phyloP scores from a whole-genome alignment of 352 stramenopile species.

The Phytophthora lateralis region DNA sequence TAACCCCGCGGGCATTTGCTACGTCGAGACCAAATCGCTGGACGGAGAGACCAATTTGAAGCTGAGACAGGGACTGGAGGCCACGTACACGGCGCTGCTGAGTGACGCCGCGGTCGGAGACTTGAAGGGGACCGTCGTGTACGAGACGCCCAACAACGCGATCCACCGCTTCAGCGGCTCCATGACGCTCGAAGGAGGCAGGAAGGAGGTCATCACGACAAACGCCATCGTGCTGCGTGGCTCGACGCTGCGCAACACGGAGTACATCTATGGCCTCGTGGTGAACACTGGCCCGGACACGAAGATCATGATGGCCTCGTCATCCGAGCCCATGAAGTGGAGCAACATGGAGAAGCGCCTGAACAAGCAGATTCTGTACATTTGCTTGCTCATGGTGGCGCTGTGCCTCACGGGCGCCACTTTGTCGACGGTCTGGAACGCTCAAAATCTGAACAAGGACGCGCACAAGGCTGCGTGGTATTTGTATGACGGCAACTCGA shows the following conservation, averaged over 20 bases:
- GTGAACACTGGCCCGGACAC: conserved; percentile 92
- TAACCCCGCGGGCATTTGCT: conserved; percentile 84
- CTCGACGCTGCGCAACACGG: conserved; percentile 90
- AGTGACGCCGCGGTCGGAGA: conserved; percentile 54
- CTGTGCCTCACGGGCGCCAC: conserved; percentile 74
- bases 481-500: conserved; percentile 54
- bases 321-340: conserved; percentile 81
- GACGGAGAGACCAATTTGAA: conserved; percentile 95
- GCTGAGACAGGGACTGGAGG: conserved; percentile 80
- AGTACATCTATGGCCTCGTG: conserved; percentile 91
- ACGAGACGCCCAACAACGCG: conserved; percentile 87
- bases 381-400: conserved; percentile 80
- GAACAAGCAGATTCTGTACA: conserved; percentile 87
- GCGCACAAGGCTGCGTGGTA: conserved; percentile 66
- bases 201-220: conserved; percentile 78
- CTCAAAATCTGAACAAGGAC: conserved; percentile 51
- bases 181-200: conserved; percentile 59
- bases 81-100: conserved; percentile 71
- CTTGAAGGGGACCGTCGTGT: conserved; percentile 70
- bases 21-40: conserved; percentile 93
- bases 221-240: conserved; percentile 88
- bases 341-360: conserved; percentile 87
- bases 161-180: conserved; percentile 93
- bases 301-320: conserved; percentile 92
- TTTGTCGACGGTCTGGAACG: conserved; percentile 74